Conservation (phyloP, 2,329 filamentous ascomycete genomes). For the Alternaria ventricosa region DNA sequence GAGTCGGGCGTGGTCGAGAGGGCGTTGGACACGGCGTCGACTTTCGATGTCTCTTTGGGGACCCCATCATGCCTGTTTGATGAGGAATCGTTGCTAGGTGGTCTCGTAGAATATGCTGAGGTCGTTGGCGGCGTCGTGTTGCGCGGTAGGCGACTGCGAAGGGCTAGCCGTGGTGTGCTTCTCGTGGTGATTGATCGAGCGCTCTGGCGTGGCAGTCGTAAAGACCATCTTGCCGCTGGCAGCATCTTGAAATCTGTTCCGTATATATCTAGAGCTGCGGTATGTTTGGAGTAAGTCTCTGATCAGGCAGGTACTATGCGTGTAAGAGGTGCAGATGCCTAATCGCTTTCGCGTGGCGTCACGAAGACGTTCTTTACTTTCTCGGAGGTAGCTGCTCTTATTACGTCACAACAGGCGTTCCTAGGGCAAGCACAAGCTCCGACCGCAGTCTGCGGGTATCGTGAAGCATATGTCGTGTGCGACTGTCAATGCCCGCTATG, state of each 20-base stretch:
- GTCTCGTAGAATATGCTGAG: conserved; percentile 18
- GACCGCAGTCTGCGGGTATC: not conserved
- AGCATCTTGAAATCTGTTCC: conserved; percentile 28
- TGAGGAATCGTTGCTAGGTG: conserved; percentile 9
- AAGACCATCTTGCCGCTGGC: conserved; percentile 32
- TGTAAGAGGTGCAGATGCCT: not conserved
- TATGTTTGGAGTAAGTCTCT: not conserved
- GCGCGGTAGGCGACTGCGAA: conserved; percentile 32
- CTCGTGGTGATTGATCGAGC: conserved; percentile 33
- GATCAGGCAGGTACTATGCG: not conserved
- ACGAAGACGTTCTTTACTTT: not conserved
- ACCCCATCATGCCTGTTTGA: conserved; percentile 14
- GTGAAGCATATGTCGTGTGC: not conserved
- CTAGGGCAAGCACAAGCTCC: not conserved
- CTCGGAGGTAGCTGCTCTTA: conserved; percentile 2
- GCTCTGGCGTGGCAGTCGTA: conserved; percentile 34
- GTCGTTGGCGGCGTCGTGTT: conserved; percentile 17
- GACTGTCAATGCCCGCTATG: not conserved
- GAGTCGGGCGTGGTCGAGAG: conserved; percentile 52
- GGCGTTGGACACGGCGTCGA: conserved; percentile 53
- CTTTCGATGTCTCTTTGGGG: conserved; percentile 31
- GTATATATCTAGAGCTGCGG: not conserved
- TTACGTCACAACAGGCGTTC: conserved; percentile 12
- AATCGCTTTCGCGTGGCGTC: conserved; percentile 6
- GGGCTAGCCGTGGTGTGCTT: conserved; percentile 25